These are phyloP conservation scores for Fonsecaea erecta DNA, from an alignment of 2,329 filamentous ascomycete species.

Conservation along the genomic window DNA sequence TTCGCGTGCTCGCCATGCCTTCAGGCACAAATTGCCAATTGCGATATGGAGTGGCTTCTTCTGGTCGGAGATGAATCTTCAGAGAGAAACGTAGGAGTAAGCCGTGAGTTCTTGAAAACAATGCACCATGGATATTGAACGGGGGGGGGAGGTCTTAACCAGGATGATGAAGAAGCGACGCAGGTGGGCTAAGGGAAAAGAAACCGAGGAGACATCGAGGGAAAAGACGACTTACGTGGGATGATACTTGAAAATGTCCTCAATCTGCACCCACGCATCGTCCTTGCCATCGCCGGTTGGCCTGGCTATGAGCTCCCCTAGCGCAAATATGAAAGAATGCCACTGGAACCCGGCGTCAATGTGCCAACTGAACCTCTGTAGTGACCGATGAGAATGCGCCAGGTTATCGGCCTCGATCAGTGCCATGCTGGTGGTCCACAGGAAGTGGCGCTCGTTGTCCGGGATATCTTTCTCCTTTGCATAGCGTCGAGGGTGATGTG, in stretches of 20 bases:
- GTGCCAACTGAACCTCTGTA: slow-evolving; percentile 51
- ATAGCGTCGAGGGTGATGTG: slow-evolving; percentile 50
- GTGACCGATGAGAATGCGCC: slow-evolving; percentile 44
- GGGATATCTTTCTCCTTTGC: slow-evolving; percentile 38
- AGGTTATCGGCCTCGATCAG: slow-evolving; percentile 46
- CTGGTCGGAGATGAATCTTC: slow-evolving; percentile 39
- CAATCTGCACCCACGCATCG: slow-evolving; percentile 52
- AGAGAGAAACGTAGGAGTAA: not conserved
- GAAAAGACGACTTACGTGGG: slow-evolving; percentile 39
- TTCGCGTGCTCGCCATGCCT: slow-evolving; percentile 48
- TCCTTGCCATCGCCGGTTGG: slow-evolving; percentile 41
- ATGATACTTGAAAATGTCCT: slow-evolving; percentile 49
- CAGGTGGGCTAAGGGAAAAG: not conserved
- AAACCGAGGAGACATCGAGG: not conserved
- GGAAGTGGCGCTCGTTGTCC: slow-evolving; percentile 43
- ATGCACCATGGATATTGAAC: not conserved
- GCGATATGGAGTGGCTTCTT: slow-evolving; percentile 48
- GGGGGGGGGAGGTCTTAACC: not conserved
- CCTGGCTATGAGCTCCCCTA: slow-evolving; percentile 48
- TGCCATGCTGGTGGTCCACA: slow-evolving; percentile 48
- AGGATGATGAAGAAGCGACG: not conserved
- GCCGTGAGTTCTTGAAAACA: not conserved
- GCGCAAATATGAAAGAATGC: slow-evolving; percentile 47
- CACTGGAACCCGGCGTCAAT: slow-evolving; percentile 17
- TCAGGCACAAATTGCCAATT: slow-evolving; percentile 49